These are phyloP conservation scores for Arthrobotrys sphaeroides DNA, from an alignment of 2,329 filamentous ascomycete species.

Conservation along the genomic window DNA sequence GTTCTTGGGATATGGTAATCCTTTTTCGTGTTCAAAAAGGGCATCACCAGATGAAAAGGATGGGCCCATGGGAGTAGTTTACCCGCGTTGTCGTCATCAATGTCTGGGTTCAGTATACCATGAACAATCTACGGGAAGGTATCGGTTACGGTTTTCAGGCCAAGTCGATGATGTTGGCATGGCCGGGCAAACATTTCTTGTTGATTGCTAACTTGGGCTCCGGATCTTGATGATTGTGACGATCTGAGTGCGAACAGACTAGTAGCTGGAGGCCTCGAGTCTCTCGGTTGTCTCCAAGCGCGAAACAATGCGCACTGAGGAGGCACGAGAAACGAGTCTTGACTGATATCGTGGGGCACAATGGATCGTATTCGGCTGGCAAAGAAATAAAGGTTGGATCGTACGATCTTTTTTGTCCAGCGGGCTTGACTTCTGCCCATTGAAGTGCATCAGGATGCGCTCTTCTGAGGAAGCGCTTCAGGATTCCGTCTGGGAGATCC, in stretches of 20 bases:
- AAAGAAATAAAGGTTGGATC: neutral
- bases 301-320: constrained; percentile 4
- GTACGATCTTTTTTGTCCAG: no score
- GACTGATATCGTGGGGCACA: neutral
- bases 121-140: neutral
- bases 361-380: neutral
- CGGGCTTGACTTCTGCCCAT: neutral
- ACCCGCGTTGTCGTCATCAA: constrained; percentile 30
- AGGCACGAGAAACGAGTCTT: constrained; percentile 8
- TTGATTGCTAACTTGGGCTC: neutral
- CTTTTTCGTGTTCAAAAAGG: constrained; percentile 22
- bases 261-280: no score
- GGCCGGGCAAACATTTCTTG: neutral
- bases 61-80: constrained; percentile 10
- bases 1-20: neutral
- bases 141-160: neutral
- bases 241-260: constrained; percentile 19
- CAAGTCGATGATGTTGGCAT: neutral
- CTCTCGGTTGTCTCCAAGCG: constrained; percentile 23
- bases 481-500: neutral
- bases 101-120: constrained; percentile 2
- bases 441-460: neutral
- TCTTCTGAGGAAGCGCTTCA: constrained; percentile 5
- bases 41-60: neutral
- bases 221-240: constrained; percentile 6